Evolutionary conservation across 169 alveolate species (phyloP), one percentile per base, ranked within the genome.

Genomic region (Eimeria falciformis): DNA sequence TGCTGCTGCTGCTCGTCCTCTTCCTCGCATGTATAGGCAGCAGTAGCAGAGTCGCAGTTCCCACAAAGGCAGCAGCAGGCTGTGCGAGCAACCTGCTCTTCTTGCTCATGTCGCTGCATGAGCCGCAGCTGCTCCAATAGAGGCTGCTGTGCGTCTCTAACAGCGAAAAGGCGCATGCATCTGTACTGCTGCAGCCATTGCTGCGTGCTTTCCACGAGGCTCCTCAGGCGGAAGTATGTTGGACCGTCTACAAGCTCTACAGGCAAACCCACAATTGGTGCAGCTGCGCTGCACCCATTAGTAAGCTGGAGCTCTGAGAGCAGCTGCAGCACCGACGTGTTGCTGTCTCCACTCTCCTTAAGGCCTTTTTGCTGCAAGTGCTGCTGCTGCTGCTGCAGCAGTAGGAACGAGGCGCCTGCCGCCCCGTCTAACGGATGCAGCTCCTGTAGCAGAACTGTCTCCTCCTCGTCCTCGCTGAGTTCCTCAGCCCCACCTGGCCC

Each of bases 351-450:
- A 5, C 27, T 50, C 71, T 29, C 90, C 33, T n/a, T 78, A 14
- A 56, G 78, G 37, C 50, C 65, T 29, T 78, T 25, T 71, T 23
- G 53, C 68, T 23, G 86, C 88, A 27, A 50, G 45, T 29, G 47
- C 50, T 68, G 79, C 79, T 68, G 79, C 90, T 82, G 75, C 78
- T 78, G 87, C 87, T 78, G 87, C 87, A 47, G 87, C 69, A 78
- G 25, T 14, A 78, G 87, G 43, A 78, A 78, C 5, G 87, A 78
- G 0, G 87, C 87, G 47, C 87, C 87, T n/a, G 87, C 87, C 2
- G 87, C 45, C 6, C 87, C 87, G 40, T 78, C 87, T 50, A 78
- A n/a, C 12, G 87, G 87, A 12, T 78, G 87, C 69, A 78, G 33
- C 73, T 78, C 87, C 53, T 78, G 87, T 33, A 78, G 50, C 87